Conservation (phyloP, 2,329 filamentous ascomycete genomes). For the Botrytis paeoniae region DNA sequence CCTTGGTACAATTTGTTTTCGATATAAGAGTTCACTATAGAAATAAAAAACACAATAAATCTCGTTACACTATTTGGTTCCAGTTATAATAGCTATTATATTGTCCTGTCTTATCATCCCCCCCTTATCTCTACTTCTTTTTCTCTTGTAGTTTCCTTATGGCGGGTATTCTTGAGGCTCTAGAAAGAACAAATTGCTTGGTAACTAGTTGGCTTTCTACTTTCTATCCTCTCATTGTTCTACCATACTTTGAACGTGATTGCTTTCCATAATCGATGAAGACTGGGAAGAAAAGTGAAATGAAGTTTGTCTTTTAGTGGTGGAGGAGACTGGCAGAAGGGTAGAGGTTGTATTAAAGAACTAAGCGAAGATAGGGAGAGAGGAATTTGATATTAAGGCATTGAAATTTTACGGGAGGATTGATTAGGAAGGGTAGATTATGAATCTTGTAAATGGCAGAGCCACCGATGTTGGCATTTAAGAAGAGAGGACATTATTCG, state of each 20-base stretch:
- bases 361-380: neutral
- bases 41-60: neutral
- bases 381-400: neutral
- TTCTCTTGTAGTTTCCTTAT: neutral
- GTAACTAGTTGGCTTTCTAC: neutral
- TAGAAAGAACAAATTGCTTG: neutral
- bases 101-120: neutral
- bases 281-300: neutral
- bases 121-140: neutral
- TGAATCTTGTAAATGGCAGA: neutral
- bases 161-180: neutral
- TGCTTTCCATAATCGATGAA: neutral
- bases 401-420: accelerated
- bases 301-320: neutral
- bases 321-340: neutral
- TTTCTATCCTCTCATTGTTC: neutral
- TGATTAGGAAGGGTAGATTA: neutral
- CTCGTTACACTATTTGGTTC: neutral
- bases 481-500: neutral
- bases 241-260: neutral
- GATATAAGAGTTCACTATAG: neutral
- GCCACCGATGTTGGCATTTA: neutral
- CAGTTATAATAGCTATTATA: neutral
- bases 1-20: neutral
- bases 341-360: neutral